Evolutionary conservation across 345 rosid species (phyloP).

Genomic region (Arabis alpina): DNA sequence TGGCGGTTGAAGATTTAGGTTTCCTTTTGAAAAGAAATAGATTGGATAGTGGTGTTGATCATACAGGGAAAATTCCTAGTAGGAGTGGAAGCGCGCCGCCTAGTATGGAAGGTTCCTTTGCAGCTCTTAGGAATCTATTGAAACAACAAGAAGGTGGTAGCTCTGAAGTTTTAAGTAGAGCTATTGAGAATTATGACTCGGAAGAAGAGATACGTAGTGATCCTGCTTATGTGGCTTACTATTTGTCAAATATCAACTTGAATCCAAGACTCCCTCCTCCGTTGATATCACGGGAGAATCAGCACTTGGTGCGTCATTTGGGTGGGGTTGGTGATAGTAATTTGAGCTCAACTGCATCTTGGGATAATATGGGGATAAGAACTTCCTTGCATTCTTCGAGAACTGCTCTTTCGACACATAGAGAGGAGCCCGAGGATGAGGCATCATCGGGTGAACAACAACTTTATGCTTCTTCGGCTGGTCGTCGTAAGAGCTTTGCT

Average conservation of each 20-base stretch:
- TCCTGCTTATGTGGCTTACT: constrained; percentile 81
- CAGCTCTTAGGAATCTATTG: constrained; percentile 75
- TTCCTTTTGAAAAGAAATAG: constrained; percentile 69
- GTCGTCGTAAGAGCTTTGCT: constrained; percentile 82
- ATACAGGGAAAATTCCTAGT: constrained; percentile 57
- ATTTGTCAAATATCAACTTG: constrained; percentile 76
- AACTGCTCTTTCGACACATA: constrained; percentile 69
- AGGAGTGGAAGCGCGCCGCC: constrained; percentile 98
- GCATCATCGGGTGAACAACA: constrained; percentile 49
- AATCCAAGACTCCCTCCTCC: constrained; percentile 97
- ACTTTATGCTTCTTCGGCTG: constrained; percentile 48
- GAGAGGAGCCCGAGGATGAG: constrained; percentile 88
- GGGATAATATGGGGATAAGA: constrained; percentile 58
- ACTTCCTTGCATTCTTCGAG: constrained; percentile 50
- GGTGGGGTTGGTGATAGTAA: constrained; percentile 64
- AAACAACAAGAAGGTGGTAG: constrained; percentile 61
- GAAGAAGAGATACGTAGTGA: constrained; percentile 85
- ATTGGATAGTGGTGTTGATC: constrained; percentile 56
- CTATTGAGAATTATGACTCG: constrained; percentile 56
- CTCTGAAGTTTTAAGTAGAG: constrained; percentile 63
- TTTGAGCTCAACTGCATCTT: constrained; percentile 51
- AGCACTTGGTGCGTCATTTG: constrained; percentile 63
- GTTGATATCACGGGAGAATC: constrained; percentile 78
- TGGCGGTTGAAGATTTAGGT: constrained; percentile 79
- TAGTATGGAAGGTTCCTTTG: constrained; percentile 94